Percentiles rank a stretch among this genome's conserved stretches.
Conservation (phyloP, 208 protist genomes). For the Trypanosoma cruzi region DNA sequence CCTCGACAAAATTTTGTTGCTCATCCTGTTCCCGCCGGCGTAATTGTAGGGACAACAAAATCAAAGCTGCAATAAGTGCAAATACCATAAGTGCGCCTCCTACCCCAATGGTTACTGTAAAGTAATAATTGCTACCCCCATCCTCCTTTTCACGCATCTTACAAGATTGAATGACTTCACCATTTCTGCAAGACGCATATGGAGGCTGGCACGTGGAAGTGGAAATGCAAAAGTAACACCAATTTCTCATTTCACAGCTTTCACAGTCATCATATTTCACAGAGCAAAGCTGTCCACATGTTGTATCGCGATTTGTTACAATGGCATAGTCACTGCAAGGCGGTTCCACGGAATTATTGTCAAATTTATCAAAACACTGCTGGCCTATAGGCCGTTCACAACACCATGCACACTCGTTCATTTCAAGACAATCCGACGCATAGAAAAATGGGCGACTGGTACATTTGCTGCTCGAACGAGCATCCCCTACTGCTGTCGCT, state of each 20-base stretch:
- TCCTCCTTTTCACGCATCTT: constrained; percentile 6
- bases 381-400: constrained; percentile 33
- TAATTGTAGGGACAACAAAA: background rate
- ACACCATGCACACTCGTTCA: constrained; percentile 38
- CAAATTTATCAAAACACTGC: constrained; percentile 35
- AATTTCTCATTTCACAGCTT: constrained; percentile 28
- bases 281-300: constrained; percentile 33
- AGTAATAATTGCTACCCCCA: background rate
- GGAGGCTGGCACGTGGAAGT: constrained; percentile 19
- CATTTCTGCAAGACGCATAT: constrained; percentile 7
- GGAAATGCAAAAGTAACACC: constrained; percentile 46
- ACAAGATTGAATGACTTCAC: constrained; percentile 30
- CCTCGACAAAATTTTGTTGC: background rate
- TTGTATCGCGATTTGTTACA: constrained; percentile 20
- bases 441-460: constrained; percentile 25
- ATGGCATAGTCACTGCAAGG: constrained; percentile 25
- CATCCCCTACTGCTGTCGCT: background rate
- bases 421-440: constrained; percentile 34
- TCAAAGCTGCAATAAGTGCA: background rate
- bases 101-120: constrained; percentile 4
- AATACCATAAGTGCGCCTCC: background rate
- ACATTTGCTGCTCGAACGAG: constrained; percentile 11
- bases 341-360: background rate
- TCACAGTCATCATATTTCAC: constrained; percentile 14
- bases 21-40: background rate